Conservation (phyloP, 805 yeast genomes). For the Alloascoidea hylecoeti region DNA sequence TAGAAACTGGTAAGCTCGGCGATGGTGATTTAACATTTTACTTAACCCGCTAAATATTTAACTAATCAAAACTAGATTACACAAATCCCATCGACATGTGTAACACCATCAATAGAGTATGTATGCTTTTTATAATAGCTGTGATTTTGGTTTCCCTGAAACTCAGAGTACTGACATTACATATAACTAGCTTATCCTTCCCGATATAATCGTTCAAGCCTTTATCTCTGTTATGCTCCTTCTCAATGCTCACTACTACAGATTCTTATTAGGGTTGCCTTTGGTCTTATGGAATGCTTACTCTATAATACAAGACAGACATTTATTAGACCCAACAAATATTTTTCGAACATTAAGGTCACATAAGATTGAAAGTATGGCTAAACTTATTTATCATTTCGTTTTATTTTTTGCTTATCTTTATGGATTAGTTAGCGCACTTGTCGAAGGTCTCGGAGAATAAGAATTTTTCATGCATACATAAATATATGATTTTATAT, state of each 20-base stretch:
- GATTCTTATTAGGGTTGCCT: constrained; percentile 72
- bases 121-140: no score
- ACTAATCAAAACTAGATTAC: constrained; percentile 57
- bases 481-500: no score
- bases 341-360: constrained; percentile 87
- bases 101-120: constrained; percentile 63
- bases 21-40: background rate
- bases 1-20: background rate
- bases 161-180: background rate
- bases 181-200: constrained; percentile 41
- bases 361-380: constrained; percentile 84
- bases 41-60: background rate
- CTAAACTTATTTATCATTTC: constrained; percentile 84
- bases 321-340: constrained; percentile 91
- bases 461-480: no score
- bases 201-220: constrained; percentile 76
- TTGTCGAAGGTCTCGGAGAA: constrained; percentile 72
- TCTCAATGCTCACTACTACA: constrained; percentile 85
- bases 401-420: constrained; percentile 90
- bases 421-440: constrained; percentile 90
- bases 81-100: constrained; percentile 96
- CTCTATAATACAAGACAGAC: constrained; percentile 66
- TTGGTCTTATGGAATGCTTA: constrained; percentile 72
- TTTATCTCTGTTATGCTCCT: constrained; percentile 56
- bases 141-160: background rate